A percentile compares a stretch with the other conserved stretches of the same genome.
Conservation (phyloP, 495 filamentous ascomycete genomes). For the Neurospora sp. region DNA sequence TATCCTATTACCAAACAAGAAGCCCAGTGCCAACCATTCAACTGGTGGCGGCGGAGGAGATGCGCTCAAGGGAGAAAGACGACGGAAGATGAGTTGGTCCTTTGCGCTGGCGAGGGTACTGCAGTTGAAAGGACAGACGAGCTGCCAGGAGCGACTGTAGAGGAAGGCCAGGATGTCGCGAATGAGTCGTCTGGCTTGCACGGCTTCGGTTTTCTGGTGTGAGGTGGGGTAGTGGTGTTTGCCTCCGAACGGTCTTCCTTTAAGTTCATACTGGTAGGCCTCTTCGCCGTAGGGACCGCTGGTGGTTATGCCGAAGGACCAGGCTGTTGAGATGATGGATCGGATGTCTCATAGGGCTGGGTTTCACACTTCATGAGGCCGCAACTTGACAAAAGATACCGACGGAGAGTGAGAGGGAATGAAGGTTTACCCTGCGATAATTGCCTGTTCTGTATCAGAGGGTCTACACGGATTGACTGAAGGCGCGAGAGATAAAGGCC, state of each 20-base stretch:
- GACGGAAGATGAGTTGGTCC: constrained; percentile 12
- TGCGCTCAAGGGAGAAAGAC: not conserved
- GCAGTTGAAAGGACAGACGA: constrained; percentile 4
- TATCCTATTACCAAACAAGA: constrained; percentile 1
- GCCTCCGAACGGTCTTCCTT: constrained; percentile 9
- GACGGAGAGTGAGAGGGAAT: not conserved
- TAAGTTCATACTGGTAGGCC: constrained; percentile 8
- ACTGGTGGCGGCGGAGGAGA: not conserved
- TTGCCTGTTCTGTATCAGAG: not conserved
- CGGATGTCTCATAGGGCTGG: constrained; percentile 11
- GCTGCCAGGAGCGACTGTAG: constrained; percentile 7
- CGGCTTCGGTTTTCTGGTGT: not conserved
- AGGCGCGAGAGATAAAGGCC: too few species aligned
- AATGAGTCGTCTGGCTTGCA: constrained; percentile 8
- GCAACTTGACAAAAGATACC: not conserved
- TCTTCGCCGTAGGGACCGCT: not conserved
- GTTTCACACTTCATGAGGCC: not conserved
- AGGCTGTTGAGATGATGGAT: constrained; percentile 18
- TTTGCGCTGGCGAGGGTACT: constrained; percentile 7
- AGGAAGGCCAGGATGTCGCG: constrained; percentile 14
- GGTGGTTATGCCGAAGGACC: constrained; percentile 6
- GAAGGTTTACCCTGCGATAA: not conserved
- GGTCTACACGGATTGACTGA: too few species aligned
- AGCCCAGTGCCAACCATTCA: constrained; percentile 11
- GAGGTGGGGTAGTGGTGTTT: not conserved